Percentiles rank a stretch among this genome's conserved stretches.
Conservation (phyloP, 345 rosid species). For the Hevea brasiliensis region DNA sequence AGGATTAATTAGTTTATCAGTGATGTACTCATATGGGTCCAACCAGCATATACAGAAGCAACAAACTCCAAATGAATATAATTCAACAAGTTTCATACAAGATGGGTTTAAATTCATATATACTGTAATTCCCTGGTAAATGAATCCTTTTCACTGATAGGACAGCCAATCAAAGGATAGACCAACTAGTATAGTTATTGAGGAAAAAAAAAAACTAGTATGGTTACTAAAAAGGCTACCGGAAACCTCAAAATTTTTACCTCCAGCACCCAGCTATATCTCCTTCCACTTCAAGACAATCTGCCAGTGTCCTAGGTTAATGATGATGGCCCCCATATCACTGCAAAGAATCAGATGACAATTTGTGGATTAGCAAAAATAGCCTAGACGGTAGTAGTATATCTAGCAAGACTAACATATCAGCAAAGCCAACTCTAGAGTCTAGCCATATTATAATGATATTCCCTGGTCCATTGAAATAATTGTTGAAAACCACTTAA, state of each 20-base stretch:
- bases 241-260: not conserved
- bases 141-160: too few relatives aligned
- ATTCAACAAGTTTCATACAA: too few relatives aligned
- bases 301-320: not conserved
- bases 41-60: too few relatives aligned
- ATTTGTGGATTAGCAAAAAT: not conserved
- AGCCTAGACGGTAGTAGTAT: not conserved
- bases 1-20: too few relatives aligned
- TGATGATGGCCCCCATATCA: not conserved
- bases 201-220: too few relatives aligned
- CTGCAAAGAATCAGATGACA: conserved; percentile 14
- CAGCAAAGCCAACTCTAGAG: not conserved
- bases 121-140: too few relatives aligned
- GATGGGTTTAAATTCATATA: too few relatives aligned
- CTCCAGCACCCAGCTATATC: not conserved
- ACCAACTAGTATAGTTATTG: not conserved
- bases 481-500: not conserved
- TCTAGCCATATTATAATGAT: not conserved
- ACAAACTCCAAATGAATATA: too few relatives aligned
- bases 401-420: not conserved
- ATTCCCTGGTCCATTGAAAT: too few relatives aligned
- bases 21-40: too few relatives aligned
- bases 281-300: not conserved
- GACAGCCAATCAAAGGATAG: not conserved
- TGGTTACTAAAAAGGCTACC: not conserved